A percentile compares a stretch with the other conserved stretches of the same genome.
These are phyloP conservation scores for Gossypium lobatum DNA, from an alignment of 441 rosid species.

Conservation along the genomic window DNA sequence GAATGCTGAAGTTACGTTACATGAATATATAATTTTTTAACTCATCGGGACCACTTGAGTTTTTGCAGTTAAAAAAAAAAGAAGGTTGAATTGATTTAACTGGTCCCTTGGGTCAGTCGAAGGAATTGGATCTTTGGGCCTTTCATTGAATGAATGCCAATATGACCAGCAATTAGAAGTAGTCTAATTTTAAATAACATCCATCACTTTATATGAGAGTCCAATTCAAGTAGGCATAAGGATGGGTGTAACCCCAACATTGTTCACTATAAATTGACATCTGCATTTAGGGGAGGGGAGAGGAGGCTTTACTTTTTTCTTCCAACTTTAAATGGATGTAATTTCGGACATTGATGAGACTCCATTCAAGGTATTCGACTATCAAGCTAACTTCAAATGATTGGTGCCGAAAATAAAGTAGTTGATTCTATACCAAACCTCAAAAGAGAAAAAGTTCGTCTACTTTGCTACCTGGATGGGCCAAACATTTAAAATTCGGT, in stretches of 20 bases:
- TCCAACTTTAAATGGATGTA: not conserved
- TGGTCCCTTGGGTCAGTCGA: slow-evolving; percentile 1
- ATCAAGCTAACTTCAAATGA: not conserved
- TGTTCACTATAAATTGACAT: not conserved
- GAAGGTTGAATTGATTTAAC: not conserved
- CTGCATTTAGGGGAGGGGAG: not conserved
- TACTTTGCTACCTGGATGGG: not conserved
- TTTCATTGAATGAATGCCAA: not conserved
- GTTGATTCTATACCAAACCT: not conserved
- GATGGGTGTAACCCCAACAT: not conserved
- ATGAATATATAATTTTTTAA: not conserved
- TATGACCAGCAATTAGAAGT: no score
- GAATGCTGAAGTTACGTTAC: not conserved
- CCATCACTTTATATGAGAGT: not conserved
- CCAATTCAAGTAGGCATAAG: not conserved
- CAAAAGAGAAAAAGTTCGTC: not conserved
- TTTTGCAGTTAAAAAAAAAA: not conserved
- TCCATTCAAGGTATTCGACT: not conserved
- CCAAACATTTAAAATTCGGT: not conserved
- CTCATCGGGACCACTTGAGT: not conserved
- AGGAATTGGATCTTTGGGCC: not conserved
- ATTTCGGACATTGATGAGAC: not conserved
- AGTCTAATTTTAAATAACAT: not conserved
- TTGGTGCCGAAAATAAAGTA: not conserved
- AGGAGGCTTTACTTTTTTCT: not conserved